Evolutionary conservation across 1,284 basidiomycete species (phyloP), one percentile per base, ranked within the genome.

Genomic region (Rhodotorula sp.): DNA sequence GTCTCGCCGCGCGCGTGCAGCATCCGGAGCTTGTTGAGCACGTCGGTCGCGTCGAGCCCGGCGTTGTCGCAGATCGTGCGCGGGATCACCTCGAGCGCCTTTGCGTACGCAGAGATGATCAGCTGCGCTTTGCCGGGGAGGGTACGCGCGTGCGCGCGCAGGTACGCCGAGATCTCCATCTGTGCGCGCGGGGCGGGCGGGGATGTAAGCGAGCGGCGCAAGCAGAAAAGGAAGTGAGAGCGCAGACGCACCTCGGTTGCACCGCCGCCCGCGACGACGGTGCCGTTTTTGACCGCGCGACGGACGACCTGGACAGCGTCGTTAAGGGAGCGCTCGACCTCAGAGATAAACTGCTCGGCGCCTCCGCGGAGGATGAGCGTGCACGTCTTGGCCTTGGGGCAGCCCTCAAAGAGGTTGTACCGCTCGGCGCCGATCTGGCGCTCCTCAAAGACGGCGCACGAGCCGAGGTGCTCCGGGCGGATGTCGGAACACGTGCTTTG

Each of bases 221-320:
- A 27, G 7, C 34, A 34, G 51, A 3, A 21, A 8, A 22, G 19
- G 37, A 22, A 39, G 34, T 25, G 27, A 32, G 41, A 7, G 15
- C n/a, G 25, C 21, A 67, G 62, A 54, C 81, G 78, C 80, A 93
- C 93, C 88, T 98, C 96, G 76, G 92, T 91, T 22, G 97, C 97
- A 75, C 97, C 97, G 74, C 97, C 97, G 64, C 97, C 97, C 12
- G 96, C 97, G 41, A 99, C 97, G 64, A 99, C 90, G 72, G 94
- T 90, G 70, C 92, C 93, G 82, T 95, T 98, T 82, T 91, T 91
- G 79, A 99, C 91, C 15, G 97, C 95, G 57, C 97, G 87, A 83
- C 97, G 97, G 61, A 99, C 97, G 46, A 99, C 95, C 96, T 99
- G 99, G 81, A 99, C 96, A 6, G 96, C 95, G 81, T 99, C 97